Conservation (phyloP, 1,284 basidiomycete genomes). For the Papiliotrema terrestris region DNA sequence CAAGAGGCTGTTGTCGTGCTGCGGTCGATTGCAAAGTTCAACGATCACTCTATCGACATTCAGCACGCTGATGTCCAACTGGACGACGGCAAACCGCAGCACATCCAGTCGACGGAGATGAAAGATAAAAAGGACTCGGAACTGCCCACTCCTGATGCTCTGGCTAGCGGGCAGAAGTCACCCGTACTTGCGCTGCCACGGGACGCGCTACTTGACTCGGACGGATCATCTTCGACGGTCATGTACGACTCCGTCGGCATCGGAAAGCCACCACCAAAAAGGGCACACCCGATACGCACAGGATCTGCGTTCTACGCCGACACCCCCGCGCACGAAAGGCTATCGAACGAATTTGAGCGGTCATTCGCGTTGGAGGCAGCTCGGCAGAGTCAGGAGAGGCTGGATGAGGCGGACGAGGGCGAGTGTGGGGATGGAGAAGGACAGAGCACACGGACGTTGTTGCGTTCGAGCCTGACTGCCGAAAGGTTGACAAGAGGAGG, state of each 20-base stretch:
- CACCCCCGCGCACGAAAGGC: constrained; percentile 2
- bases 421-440: constrained; percentile 3
- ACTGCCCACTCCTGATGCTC: constrained; percentile 10
- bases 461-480: not conserved
- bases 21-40: constrained; percentile 76
- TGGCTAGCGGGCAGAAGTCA: constrained; percentile 5
- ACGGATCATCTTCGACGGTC: constrained; percentile 2
- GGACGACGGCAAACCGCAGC: constrained; percentile 1
- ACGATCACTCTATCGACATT: constrained; percentile 66
- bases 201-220: not conserved
- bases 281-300: constrained; percentile 17
- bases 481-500: constrained; percentile 3
- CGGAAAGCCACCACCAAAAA: constrained; percentile 10
- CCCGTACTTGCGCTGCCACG: constrained; percentile 7
- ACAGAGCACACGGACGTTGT: constrained; percentile 22
- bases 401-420: constrained; percentile 8
- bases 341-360: constrained; percentile 22
- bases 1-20: constrained; percentile 78
- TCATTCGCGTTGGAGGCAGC: constrained; percentile 14
- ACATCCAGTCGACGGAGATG: not conserved
- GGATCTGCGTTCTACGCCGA: constrained; percentile 31
- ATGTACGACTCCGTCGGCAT: constrained; percentile 26
- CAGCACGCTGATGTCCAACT: constrained; percentile 63
- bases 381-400: not conserved
- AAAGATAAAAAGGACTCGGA: constrained; percentile 14